Conservation (phyloP, 768 basidiomycete genomes). For the Phlegmacium glaucopus region DNA sequence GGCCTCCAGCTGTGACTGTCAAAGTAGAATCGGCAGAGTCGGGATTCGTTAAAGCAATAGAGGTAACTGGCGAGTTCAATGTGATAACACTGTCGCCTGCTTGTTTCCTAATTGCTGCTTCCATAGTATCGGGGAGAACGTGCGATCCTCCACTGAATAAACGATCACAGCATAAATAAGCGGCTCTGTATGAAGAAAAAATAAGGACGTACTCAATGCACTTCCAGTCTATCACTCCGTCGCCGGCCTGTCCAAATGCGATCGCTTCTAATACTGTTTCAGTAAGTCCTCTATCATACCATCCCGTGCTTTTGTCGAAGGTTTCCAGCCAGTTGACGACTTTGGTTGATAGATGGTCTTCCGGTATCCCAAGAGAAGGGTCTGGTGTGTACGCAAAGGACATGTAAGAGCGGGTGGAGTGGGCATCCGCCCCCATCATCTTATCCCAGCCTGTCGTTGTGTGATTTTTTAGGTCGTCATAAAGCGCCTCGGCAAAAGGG, state of each 20-base stretch:
- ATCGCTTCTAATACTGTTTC: slow-evolving; percentile 29
- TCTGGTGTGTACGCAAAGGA: slow-evolving; percentile 15
- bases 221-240: slow-evolving; percentile 3
- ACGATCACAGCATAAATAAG: not conserved
- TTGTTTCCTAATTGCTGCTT: not conserved
- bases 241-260: slow-evolving; percentile 4
- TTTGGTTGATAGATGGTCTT: not conserved
- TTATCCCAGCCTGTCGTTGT: slow-evolving; percentile 20
- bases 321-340: slow-evolving; percentile 33
- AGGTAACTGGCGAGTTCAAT: not conserved
- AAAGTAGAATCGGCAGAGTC: slow-evolving; percentile 1
- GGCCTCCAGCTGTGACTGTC: not conserved
- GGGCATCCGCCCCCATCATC: slow-evolving; percentile 23
- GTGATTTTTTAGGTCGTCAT: slow-evolving; percentile 18
- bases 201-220: slow-evolving; percentile 5
- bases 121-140: slow-evolving; percentile 5
- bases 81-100: not conserved
- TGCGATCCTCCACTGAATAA: not conserved
- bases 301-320: slow-evolving; percentile 25
- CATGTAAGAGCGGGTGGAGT: slow-evolving; percentile 25
- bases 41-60: not conserved
- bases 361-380: not conserved
- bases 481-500: slow-evolving; percentile 19
- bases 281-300: slow-evolving; percentile 31
- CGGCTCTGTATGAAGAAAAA: too few relatives aligned